Evolutionary conservation across 2,329 filamentous ascomycete genomes (phyloP).

Genomic region (Cercospora brassicicola): DNA sequence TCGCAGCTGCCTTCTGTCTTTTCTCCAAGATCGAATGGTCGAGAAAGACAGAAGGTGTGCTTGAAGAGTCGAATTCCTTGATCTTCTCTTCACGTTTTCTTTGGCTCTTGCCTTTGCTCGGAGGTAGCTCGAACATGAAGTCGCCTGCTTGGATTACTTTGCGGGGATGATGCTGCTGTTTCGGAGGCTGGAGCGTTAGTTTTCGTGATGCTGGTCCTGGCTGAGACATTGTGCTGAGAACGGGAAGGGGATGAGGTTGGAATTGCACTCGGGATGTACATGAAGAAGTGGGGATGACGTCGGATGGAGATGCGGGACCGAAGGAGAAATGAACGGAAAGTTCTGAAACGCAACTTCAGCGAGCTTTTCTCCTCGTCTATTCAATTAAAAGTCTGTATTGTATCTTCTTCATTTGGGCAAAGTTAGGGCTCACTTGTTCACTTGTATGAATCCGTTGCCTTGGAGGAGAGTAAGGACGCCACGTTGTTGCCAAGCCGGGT

Average conservation of each 20-base stretch:
- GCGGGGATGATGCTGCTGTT: not conserved
- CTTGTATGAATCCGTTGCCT: not conserved
- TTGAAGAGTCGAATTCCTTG: slow-evolving; percentile 17
- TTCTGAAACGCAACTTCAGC: no score
- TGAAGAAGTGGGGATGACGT: not conserved
- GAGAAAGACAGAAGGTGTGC: slow-evolving; percentile 9
- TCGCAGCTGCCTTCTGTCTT: not conserved
- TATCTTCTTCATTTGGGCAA: not conserved
- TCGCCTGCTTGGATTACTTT: not conserved
- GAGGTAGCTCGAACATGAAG: slow-evolving; percentile 7
- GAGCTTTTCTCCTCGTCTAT: not conserved
- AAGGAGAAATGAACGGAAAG: no score
- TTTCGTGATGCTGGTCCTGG: not conserved
- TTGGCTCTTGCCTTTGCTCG: not conserved
- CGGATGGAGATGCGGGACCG: not conserved
- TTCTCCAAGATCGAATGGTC: slow-evolving; percentile 12
- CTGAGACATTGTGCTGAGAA: not conserved
- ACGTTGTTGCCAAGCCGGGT: not conserved
- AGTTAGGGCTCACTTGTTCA: not conserved
- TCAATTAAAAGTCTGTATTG: not conserved
- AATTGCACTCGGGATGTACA: not conserved
- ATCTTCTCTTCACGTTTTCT: slow-evolving; percentile 10
- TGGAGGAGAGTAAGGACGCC: not conserved
- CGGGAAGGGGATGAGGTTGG: not conserved
- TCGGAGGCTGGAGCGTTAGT: slow-evolving; percentile 1